A percentile compares a stretch with the other conserved stretches of the same genome.
phyloP scores from a whole-genome alignment of 345 rosid species.

The Bruguiera gymnorhiza region DNA sequence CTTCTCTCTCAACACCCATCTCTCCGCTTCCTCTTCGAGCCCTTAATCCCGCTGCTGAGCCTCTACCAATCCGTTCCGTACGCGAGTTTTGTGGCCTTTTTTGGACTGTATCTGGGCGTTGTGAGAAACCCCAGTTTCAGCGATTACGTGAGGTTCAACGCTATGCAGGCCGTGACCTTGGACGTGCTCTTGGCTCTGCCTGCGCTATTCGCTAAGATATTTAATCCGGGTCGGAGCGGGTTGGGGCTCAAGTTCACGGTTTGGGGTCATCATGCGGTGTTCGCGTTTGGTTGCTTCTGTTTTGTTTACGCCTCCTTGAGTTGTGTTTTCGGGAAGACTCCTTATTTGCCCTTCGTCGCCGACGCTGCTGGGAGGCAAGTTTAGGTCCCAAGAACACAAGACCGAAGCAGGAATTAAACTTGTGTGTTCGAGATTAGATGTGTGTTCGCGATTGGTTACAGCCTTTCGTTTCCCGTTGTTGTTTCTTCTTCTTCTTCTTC shows the following conservation, averaged over 20 bases:
- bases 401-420: too few species aligned
- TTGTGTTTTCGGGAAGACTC: conserved; percentile 67
- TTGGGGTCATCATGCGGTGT: conserved; percentile 71
- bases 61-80: conserved; percentile 77
- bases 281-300: conserved; percentile 67
- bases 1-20: conserved; percentile 64
- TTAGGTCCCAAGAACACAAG: conserved; percentile 8
- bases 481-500: too few species aligned
- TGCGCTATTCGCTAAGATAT: conserved; percentile 50
- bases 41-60: conserved; percentile 61
- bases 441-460: too few species aligned
- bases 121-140: conserved; percentile 73
- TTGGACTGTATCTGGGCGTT: conserved; percentile 74
- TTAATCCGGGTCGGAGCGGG: conserved; percentile 67
- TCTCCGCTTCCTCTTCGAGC: conserved; percentile 53
- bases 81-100: conserved; percentile 86
- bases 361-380: conserved; percentile 82
- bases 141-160: conserved; percentile 68
- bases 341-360: conserved; percentile 75
- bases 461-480: too few species aligned
- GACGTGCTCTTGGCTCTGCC: conserved; percentile 85
- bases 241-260: conserved; percentile 55
- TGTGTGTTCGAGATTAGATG: too few species aligned
- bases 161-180: conserved; percentile 89
- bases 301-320: conserved; percentile 56